A percentile compares a stretch with the other conserved stretches of the same genome.
Conservation (phyloP, 2,329 filamentous ascomycete genomes). For the Fonsecaea monophora region DNA sequence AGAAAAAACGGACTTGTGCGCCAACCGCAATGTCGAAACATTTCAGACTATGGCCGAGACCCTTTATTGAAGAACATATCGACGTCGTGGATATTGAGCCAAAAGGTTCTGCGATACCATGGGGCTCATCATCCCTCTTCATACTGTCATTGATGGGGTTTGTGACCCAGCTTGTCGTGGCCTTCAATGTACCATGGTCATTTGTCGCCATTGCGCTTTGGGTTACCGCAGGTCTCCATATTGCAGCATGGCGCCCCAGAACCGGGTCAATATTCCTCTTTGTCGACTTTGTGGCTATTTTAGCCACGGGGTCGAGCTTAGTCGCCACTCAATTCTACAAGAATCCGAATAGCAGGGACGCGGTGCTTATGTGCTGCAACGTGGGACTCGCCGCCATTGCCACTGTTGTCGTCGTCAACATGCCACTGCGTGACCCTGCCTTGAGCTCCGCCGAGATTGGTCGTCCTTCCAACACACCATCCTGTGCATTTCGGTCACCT, state of each 20-base stretch:
- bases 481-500: conserved; percentile 68
- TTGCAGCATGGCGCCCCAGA: conserved; percentile 27
- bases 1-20: conserved; percentile 15
- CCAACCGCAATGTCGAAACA: neutral
- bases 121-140: conserved; percentile 23
- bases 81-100: conserved; percentile 5
- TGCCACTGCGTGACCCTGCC: conserved; percentile 71
- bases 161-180: conserved; percentile 29
- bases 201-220: conserved; percentile 23
- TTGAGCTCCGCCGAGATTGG: conserved; percentile 66
- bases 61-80: conserved; percentile 37
- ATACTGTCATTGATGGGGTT: conserved; percentile 28
- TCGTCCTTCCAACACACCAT: conserved; percentile 62
- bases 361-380: conserved; percentile 19
- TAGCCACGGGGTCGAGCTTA: conserved; percentile 14
- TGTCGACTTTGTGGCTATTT: conserved; percentile 18
- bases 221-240: conserved; percentile 21
- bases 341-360: conserved; percentile 4
- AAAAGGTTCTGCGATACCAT: conserved; percentile 20
- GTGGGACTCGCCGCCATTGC: conserved; percentile 42
- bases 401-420: conserved; percentile 64
- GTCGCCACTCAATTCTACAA: conserved; percentile 23
- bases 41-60: conserved; percentile 25
- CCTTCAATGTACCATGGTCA: conserved; percentile 22
- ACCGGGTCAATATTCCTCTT: conserved; percentile 31